Conservation (phyloP, 1,284 basidiomycete species). For the Malassezia brasiliensis region DNA sequence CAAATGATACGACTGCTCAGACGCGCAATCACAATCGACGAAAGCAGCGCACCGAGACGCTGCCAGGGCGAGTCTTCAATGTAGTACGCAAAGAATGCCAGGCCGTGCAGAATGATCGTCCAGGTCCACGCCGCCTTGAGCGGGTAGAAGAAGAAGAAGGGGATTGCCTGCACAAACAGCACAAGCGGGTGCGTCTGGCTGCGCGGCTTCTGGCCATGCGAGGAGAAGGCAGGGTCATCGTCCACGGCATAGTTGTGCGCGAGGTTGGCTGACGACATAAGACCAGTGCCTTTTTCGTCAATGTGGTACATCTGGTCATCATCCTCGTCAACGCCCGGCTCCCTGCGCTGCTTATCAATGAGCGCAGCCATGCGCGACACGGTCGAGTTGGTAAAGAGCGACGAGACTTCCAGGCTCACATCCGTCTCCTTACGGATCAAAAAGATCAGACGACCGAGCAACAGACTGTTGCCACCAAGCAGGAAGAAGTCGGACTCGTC, state of each 20-base stretch:
- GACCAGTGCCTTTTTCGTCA: slow-evolving; percentile 40
- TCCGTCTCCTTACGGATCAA: slow-evolving; percentile 47
- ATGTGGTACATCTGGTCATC: slow-evolving; percentile 39
- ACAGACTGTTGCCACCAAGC: slow-evolving; percentile 45
- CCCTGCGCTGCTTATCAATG: slow-evolving; percentile 40
- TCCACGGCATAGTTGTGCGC: slow-evolving; percentile 44
- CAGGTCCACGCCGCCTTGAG: slow-evolving; percentile 48
- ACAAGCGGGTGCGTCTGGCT: slow-evolving; percentile 45
- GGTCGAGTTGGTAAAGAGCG: slow-evolving; percentile 46
- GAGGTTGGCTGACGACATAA: slow-evolving; percentile 19
- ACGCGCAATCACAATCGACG: slow-evolving; percentile 42
- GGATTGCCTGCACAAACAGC: slow-evolving; percentile 39
- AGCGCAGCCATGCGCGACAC: slow-evolving; percentile 42
- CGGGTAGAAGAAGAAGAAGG: slow-evolving; percentile 47
- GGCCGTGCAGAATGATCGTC: slow-evolving; percentile 47
- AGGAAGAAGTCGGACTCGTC: slow-evolving; percentile 49
- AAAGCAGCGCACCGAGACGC: slow-evolving; percentile 42
- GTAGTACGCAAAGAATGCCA: slow-evolving; percentile 47
- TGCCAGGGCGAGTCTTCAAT: slow-evolving; percentile 48
- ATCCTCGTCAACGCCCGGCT: slow-evolving; percentile 24
- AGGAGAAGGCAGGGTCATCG: slow-evolving; percentile 36
- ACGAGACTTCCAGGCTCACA: slow-evolving; percentile 43
- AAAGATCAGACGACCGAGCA: slow-evolving; percentile 45
- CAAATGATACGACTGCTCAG: slow-evolving; percentile 47
- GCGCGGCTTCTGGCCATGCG: slow-evolving; percentile 43